Evolutionary conservation across 2,329 filamentous ascomycete species (phyloP).

Genomic region (Paraconiothyrium brasiliense): DNA sequence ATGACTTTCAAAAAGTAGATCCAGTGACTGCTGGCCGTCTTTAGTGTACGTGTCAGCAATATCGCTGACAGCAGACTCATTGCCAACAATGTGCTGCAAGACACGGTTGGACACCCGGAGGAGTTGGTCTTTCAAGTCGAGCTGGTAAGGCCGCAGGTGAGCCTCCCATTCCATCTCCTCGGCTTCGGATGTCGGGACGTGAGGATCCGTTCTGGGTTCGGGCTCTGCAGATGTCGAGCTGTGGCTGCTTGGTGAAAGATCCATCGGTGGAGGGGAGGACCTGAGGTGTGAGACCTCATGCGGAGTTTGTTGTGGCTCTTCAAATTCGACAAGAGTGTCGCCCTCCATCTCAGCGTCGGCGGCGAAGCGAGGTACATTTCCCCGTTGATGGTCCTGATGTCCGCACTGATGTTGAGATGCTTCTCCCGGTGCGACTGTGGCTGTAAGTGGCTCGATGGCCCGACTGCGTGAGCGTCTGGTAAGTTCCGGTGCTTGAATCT

Average conservation of each 20-base stretch:
- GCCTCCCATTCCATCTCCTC: slow-evolving; percentile 52
- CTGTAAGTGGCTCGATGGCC: slow-evolving; percentile 1
- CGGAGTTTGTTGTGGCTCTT: slow-evolving; percentile 21
- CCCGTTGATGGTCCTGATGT: neutral
- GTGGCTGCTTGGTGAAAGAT: slow-evolving; percentile 33
- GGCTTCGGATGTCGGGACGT: slow-evolving; percentile 30
- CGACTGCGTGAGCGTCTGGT: neutral
- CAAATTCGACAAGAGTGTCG: slow-evolving; percentile 36
- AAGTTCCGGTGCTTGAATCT: neutral
- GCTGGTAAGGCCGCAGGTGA: slow-evolving; percentile 51
- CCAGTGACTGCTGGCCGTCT: slow-evolving; percentile 55
- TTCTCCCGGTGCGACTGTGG: neutral
- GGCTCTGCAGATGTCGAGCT: slow-evolving; percentile 39
- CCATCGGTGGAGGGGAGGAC: slow-evolving; percentile 35
- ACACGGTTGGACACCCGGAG: slow-evolving; percentile 55
- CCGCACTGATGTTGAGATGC: neutral
- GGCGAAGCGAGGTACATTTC: neutral
- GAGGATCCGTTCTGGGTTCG: slow-evolving; percentile 28
- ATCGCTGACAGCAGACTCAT: slow-evolving; percentile 55
- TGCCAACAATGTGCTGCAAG: slow-evolving; percentile 56
- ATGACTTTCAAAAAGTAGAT: slow-evolving; percentile 54
- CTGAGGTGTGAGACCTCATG: slow-evolving; percentile 22
- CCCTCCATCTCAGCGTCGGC: slow-evolving; percentile 23
- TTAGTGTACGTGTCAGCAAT: slow-evolving; percentile 56
- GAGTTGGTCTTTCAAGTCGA: slow-evolving; percentile 49